These are phyloP conservation scores for Cytospora piceae DNA, from an alignment of 2,329 filamentous ascomycete species.

Conservation along the genomic window DNA sequence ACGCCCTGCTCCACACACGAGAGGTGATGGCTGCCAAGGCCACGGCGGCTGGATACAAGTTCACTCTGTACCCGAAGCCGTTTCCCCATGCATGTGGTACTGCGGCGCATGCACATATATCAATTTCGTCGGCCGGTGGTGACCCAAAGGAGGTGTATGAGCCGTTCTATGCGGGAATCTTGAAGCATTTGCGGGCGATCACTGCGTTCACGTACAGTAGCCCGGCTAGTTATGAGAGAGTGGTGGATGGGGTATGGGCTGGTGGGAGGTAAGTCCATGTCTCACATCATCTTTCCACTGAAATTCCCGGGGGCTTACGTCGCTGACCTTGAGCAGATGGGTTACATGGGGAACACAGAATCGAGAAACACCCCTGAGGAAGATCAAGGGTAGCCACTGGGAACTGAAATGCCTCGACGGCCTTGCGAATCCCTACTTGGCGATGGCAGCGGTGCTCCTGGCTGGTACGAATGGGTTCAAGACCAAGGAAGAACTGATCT, in stretches of 20 bases:
- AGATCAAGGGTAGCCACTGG: constrained; percentile 70
- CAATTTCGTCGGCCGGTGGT: constrained; percentile 55
- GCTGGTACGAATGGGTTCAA: constrained; percentile 62
- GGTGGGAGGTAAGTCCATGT: constrained; percentile 57
- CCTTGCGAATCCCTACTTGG: constrained; percentile 77
- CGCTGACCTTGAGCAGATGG: constrained; percentile 48
- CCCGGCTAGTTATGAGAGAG: constrained; percentile 68
- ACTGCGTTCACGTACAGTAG: constrained; percentile 70
- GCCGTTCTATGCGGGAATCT: constrained; percentile 72
- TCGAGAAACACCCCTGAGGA: constrained; percentile 73
- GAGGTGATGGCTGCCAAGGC: constrained; percentile 70
- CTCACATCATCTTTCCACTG: not conserved
- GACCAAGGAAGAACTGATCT: constrained; percentile 46
- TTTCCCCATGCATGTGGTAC: constrained; percentile 61
- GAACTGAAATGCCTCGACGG: constrained; percentile 81
- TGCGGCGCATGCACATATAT: constrained; percentile 72
- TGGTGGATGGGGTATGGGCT: constrained; percentile 72
- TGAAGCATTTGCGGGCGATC: constrained; percentile 68
- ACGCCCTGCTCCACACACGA: constrained; percentile 70
- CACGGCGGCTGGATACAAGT: constrained; percentile 62
- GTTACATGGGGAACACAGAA: constrained; percentile 83
- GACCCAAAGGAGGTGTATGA: constrained; percentile 54
- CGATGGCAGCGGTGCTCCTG: constrained; percentile 62
- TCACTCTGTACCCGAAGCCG: constrained; percentile 76
- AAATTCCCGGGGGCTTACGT: not conserved